These are phyloP conservation scores for Amaranthus hypochondriacus DNA, from an alignment of 148 eudicot genomes.

Conservation along the genomic window DNA sequence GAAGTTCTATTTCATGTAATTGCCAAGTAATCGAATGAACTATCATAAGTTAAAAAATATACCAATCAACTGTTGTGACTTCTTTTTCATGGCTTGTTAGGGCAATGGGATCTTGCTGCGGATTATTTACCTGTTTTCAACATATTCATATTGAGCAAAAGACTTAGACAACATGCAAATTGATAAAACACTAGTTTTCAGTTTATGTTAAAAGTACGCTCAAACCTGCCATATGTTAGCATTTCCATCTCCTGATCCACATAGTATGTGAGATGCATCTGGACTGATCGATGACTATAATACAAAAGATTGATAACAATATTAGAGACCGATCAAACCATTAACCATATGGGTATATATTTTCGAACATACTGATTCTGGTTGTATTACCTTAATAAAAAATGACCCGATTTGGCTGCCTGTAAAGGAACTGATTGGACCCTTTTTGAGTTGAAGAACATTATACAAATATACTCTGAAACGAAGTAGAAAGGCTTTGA, in stretches of 20 bases:
- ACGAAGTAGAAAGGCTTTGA: slow-evolving; percentile 1
- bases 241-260: slow-evolving; percentile 87
- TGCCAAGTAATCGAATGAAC: neutral
- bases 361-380: neutral
- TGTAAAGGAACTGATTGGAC: slow-evolving; percentile 70
- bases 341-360: neutral
- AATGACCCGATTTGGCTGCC: slow-evolving; percentile 72
- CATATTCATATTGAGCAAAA: neutral
- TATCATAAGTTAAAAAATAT: slow-evolving; percentile 7
- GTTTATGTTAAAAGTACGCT: neutral
- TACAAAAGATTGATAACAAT: slow-evolving; percentile 9
- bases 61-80: slow-evolving; percentile 94
- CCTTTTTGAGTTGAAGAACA: slow-evolving; percentile 75
- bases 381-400: slow-evolving; percentile 64
- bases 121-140: slow-evolving; percentile 56
- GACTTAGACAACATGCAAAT: neutral
- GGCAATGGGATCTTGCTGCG: slow-evolving; percentile 53
- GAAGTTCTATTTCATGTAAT: neutral
- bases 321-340: slow-evolving; percentile 4
- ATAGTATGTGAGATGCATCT: slow-evolving; percentile 77
- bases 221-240: slow-evolving; percentile 94
- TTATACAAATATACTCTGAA: slow-evolving; percentile 84
- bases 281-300: slow-evolving; percentile 83
- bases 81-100: slow-evolving; percentile 76
- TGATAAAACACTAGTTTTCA: neutral